A percentile compares a stretch with the other conserved stretches of the same genome.
phyloP scores from a whole-genome alignment of 2,329 filamentous ascomycete species.

The Bipolaris sorokiniana region DNA sequence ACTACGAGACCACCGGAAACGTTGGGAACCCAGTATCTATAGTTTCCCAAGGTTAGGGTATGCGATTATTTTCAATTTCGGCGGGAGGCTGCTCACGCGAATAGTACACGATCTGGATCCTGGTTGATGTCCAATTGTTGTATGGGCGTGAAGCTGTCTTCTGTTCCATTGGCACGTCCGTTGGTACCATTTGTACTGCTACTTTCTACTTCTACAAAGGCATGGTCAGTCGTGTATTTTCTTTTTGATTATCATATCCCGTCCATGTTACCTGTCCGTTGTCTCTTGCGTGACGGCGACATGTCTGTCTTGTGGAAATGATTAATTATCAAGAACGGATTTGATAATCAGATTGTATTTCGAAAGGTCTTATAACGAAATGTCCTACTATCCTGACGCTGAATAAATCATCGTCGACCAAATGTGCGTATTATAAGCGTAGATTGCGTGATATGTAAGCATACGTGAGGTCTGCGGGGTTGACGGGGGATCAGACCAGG shows the following conservation, averaged over 20 bases:
- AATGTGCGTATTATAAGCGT: constrained; percentile 7
- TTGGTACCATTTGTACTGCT: neutral
- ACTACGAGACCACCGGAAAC: constrained; percentile 61
- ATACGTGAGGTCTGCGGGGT: neutral
- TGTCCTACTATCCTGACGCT: no score
- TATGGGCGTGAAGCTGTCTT: constrained; percentile 30
- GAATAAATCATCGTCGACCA: neutral
- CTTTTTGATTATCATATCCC: neutral
- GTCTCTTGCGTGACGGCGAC: constrained; percentile 7
- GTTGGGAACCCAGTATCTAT: constrained; percentile 61
- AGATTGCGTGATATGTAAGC: constrained; percentile 8
- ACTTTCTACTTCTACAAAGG: neutral
- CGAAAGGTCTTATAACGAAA: neutral
- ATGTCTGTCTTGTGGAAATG: neutral
- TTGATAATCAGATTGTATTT: neutral
- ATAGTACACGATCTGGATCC: constrained; percentile 54
- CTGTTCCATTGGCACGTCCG: neutral
- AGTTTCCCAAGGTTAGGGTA: neutral
- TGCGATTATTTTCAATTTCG: neutral
- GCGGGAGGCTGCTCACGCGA: constrained; percentile 42
- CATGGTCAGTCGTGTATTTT: neutral
- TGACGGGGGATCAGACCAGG: neutral
- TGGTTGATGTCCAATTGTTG: constrained; percentile 48
- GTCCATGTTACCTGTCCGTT: constrained; percentile 4
- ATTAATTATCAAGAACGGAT: neutral